These are phyloP conservation scores for Aegilops longissima DNA, from an alignment of 176 grass and related monocot species.

Conservation along the genomic window DNA sequence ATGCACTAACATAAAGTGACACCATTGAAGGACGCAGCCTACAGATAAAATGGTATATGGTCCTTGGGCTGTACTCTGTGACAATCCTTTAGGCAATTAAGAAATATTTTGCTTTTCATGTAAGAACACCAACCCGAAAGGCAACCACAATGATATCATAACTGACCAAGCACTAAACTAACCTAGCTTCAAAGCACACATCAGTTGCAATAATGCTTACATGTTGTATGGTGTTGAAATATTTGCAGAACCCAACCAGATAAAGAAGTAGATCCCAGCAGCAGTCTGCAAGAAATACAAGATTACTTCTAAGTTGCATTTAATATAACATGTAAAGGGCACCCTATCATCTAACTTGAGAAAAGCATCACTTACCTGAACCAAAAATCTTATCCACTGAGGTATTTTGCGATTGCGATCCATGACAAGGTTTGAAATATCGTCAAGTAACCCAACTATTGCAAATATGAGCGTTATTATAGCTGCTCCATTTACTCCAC, in stretches of 20 bases:
- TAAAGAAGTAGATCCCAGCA: constrained; percentile 75
- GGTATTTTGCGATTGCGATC: constrained; percentile 50
- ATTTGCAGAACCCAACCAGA: constrained; percentile 74
- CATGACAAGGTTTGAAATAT: constrained; percentile 46
- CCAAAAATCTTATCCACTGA: constrained; percentile 57
- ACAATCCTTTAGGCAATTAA: not conserved
- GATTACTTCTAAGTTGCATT: constrained; percentile 20
- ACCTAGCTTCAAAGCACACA: not conserved
- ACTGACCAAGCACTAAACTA: constrained; percentile 1
- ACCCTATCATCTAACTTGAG: not conserved
- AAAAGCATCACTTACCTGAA: constrained; percentile 56
- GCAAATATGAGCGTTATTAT: constrained; percentile 73
- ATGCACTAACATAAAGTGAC: not conserved
- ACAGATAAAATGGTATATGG: not conserved
- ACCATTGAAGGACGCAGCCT: not conserved
- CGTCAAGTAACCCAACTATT: constrained; percentile 79
- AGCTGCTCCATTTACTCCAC: constrained; percentile 60
- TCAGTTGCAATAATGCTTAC: constrained; percentile 49
- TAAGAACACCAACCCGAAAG: not conserved
- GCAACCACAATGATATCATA: not conserved
- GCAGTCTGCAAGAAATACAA: constrained; percentile 49
- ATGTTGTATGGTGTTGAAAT: constrained; percentile 87
- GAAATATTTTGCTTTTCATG: not conserved
- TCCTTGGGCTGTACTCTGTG: not conserved
- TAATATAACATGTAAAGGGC: not conserved